These are phyloP conservation scores for Solanum paucissectum DNA, from an alignment of 257 asterid genomes.

Conservation along the genomic window DNA sequence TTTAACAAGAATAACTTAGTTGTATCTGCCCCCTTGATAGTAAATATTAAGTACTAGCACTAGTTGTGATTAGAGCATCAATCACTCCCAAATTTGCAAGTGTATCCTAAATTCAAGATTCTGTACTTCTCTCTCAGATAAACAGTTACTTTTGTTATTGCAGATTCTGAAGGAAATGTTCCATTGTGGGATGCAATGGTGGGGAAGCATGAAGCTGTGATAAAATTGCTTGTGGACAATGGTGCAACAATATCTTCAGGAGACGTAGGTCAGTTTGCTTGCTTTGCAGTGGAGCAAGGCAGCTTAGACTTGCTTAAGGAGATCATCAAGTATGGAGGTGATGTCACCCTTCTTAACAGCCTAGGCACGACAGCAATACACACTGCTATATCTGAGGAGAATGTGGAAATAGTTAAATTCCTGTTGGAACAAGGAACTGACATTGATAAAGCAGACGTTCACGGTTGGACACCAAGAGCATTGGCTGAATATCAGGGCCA, in stretches of 20 bases:
- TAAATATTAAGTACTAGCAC: background rate
- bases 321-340: slow-evolving; percentile 46
- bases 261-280: slow-evolving; percentile 53
- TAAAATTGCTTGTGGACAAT: slow-evolving; percentile 40
- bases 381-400: slow-evolving; percentile 52
- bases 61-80: background rate
- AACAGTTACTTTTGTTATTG: background rate
- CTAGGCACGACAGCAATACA: slow-evolving; percentile 65
- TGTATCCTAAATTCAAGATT: background rate
- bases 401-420: slow-evolving; percentile 46
- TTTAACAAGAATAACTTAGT: background rate
- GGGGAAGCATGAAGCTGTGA: slow-evolving; percentile 36
- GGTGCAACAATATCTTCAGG: slow-evolving; percentile 54
- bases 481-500: slow-evolving; percentile 60
- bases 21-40: background rate
- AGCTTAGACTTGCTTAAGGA: slow-evolving; percentile 45
- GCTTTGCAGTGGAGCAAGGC: slow-evolving; percentile 53
- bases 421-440: slow-evolving; percentile 53
- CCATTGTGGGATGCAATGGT: slow-evolving; percentile 75
- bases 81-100: background rate
- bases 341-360: slow-evolving; percentile 35
- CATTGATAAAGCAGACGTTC: slow-evolving; percentile 42
- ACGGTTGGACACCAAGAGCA: slow-evolving; percentile 63
- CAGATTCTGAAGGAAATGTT: slow-evolving; percentile 54
- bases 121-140: background rate